Evolutionary conservation across 2,329 filamentous ascomycete genomes (phyloP), one percentile per base, ranked within the genome.

Genomic region (Coniochaeta sp.): DNA sequence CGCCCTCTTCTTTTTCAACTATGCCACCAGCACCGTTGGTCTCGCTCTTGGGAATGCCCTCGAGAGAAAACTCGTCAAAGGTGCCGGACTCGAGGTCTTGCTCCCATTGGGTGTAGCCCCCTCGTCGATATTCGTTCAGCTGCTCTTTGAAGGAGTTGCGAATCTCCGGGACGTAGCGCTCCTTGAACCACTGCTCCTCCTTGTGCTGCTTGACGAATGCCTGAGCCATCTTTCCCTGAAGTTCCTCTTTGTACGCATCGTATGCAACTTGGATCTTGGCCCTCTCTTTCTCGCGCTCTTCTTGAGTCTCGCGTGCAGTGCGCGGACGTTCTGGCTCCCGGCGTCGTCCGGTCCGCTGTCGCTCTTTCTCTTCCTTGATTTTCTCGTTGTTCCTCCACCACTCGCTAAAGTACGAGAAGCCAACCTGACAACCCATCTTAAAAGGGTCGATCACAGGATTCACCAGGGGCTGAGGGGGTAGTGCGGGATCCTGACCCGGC

Each of bases 141-240:
- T 91, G 89, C 62, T 80, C 78, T 60, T 89, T 87, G 68, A 97
- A 85, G 1, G 83, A 81, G 65, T 93, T 88, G 58, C 90, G 83
- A 59, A 93, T 86, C 66, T 95, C 91, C 1, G 91, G 85, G 32
- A 96, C 88, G 68, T 99, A 99, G 71, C 91, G 88, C 75, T 99
- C 95, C 67, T 89, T 91, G 77, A 99, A 99, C 95, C 95, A 99
- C 71, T 99, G 93, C 73, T 99, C 95, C 50, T 87, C 87, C 72
- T 96, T 96, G 75, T 99, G 95, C 67, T 92, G 89, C 57, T 89
- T 85, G 47, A 99, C 95, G 71, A 99, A 99, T 1, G 84, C 81
- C 65, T 92, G 87, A 0, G 95, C 93, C 89, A 96, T 93, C 71
- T 87, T 88, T 4, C 82, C 85, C 67, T 89, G 86, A 1, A 89